A percentile compares a stretch with the other conserved stretches of the same genome.
Evolutionary conservation across 2,329 filamentous ascomycete species (phyloP).

Genomic region (Trichoderma koningii): DNA sequence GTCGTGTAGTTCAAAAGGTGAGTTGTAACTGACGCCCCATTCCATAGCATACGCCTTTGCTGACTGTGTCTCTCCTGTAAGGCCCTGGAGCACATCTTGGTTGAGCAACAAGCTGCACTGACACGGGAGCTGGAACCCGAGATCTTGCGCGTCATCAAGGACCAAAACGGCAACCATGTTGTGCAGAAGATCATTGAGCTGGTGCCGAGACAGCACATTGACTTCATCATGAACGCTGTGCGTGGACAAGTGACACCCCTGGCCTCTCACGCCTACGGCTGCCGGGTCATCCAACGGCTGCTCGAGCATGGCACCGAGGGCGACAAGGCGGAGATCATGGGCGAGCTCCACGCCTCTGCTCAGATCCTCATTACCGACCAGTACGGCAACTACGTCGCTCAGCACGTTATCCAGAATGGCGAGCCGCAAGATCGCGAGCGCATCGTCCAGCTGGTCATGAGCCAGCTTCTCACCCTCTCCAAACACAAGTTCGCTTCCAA

Average conservation of each 20-base stretch:
- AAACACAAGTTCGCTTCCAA: conserved; percentile 98
- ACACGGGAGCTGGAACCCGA: conserved; percentile 79
- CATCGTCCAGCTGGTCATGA: conserved; percentile 73
- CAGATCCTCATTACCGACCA: conserved; percentile 76
- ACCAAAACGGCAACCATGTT: conserved; percentile 94
- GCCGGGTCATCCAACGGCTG: conserved; percentile 89
- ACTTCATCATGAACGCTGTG: conserved; percentile 82
- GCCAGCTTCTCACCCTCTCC: conserved; percentile 72
- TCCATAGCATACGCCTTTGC: background rate
- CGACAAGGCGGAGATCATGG: conserved; percentile 71
- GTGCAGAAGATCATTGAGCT: conserved; percentile 90
- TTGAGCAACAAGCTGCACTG: conserved; percentile 85
- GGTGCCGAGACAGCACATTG: conserved; percentile 74
- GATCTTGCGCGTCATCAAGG: conserved; percentile 75
- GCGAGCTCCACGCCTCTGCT: conserved; percentile 75
- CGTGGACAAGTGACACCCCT: conserved; percentile 72
- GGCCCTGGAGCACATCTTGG: conserved; percentile 86
- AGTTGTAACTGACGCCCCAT: conserved; percentile 30
- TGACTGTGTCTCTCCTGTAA: conserved; percentile 38
- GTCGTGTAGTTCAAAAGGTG: conserved; percentile 93
- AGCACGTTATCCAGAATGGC: conserved; percentile 84
- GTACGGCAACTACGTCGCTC: conserved; percentile 95
- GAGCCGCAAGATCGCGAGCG: conserved; percentile 68
- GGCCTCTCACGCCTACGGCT: conserved; percentile 81
- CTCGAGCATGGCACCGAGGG: conserved; percentile 76